Evolutionary conservation across 495 filamentous ascomycete genomes (phyloP).

Genomic region (Neurospora terricola): DNA sequence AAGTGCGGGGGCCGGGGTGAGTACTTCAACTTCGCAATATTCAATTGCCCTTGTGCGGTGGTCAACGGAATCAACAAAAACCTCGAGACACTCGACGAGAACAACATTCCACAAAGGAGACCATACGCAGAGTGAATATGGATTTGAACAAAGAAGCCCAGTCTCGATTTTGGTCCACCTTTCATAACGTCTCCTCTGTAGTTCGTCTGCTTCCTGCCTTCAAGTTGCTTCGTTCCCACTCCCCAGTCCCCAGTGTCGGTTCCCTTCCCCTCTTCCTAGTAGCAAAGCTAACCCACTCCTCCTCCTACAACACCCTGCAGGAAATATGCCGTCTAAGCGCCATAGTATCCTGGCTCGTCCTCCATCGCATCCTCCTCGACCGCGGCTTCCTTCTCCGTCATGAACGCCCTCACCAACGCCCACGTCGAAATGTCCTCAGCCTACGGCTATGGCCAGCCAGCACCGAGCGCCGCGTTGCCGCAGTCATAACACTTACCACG

Average conservation of each 20-base stretch:
- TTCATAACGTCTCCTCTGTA: not conserved
- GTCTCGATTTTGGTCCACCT: not conserved
- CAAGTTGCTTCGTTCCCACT: not conserved
- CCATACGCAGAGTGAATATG: not conserved
- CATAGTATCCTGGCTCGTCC: not conserved
- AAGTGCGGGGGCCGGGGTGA: not conserved
- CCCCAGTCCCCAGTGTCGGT: not conserved
- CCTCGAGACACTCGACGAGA: not conserved
- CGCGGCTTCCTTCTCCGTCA: not conserved
- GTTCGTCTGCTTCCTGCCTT: not conserved
- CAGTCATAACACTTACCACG: not conserved
- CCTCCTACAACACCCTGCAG: not conserved
- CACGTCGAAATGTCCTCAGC: not conserved
- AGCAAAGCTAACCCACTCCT: not conserved
- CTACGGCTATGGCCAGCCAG: not conserved
- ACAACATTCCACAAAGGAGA: not conserved
- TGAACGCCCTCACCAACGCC: not conserved
- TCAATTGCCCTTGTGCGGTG: not conserved
- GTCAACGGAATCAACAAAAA: not conserved
- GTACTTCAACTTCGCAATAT: not conserved
- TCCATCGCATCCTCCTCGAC: not conserved
- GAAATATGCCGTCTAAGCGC: not conserved
- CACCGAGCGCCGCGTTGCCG: not conserved
- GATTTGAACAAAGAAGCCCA: not conserved
- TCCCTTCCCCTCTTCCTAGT: not conserved